These are phyloP conservation scores for Rutidosis leptorrhynchoides DNA, from an alignment of 129 eudicot species.

Conservation along the genomic window DNA sequence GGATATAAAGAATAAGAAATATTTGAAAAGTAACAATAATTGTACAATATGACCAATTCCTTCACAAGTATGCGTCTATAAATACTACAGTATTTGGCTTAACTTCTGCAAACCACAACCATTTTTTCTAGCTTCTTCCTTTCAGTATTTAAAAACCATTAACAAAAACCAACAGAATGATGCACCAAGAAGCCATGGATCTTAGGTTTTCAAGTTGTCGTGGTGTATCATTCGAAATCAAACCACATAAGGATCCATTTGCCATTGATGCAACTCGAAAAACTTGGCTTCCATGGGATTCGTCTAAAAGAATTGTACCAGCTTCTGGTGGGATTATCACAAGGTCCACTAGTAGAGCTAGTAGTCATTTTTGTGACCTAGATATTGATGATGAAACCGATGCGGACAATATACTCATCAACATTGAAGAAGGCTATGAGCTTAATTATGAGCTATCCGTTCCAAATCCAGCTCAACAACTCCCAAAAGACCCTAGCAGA, in stretches of 20 bases:
- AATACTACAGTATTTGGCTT: no score
- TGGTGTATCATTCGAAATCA: conserved; percentile 68
- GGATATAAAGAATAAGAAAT: no score
- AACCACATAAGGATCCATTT: conserved; percentile 57
- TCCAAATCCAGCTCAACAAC: conserved; percentile 21
- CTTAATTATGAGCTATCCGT: not conserved
- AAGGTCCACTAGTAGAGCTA: conserved; percentile 44
- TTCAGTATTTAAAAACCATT: not conserved
- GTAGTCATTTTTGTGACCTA: conserved; percentile 69
- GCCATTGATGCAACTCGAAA: conserved; percentile 33
- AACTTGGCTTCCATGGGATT: conserved; percentile 49
- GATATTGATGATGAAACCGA: conserved; percentile 42
- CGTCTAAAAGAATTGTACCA: conserved; percentile 39
- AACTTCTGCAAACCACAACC: no score
- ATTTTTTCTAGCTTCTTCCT: no score
- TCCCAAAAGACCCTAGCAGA: no score
- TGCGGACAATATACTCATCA: conserved; percentile 21
- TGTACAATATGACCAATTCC: no score
- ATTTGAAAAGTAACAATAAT: no score
- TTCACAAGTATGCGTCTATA: no score
- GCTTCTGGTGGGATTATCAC: conserved; percentile 23
- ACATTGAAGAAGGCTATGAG: conserved; percentile 47
- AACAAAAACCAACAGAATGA: conserved; percentile 1
- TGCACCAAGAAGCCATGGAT: conserved; percentile 34
- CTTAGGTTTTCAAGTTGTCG: conserved; percentile 66